A percentile compares a stretch with the other conserved stretches of the same genome.
These are phyloP conservation scores for Ophiosphaerella narmari DNA, from an alignment of 2,329 filamentous ascomycete genomes.

Conservation along the genomic window DNA sequence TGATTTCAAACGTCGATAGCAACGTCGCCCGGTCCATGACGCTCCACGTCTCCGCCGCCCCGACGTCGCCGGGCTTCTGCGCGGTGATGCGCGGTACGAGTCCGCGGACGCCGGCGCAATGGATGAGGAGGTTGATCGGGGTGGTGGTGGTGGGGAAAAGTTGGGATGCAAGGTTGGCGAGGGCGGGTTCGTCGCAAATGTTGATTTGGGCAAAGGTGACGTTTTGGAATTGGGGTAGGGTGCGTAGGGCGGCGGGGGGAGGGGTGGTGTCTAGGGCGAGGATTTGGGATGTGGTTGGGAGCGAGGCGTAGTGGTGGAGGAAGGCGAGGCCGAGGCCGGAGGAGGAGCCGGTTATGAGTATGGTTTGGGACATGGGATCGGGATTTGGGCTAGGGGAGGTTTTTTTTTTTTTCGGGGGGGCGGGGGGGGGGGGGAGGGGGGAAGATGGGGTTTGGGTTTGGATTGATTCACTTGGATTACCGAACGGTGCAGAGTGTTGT, in stretches of 20 bases:
- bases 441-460: background rate
- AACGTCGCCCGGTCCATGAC: conserved; percentile 50
- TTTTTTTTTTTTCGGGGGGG: too few species aligned
- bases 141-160: background rate
- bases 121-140: conserved; percentile 48
- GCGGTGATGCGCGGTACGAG: conserved; percentile 41
- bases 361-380: conserved; percentile 53
- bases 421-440: background rate
- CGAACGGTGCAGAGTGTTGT: background rate
- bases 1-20: conserved; percentile 47
- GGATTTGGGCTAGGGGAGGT: too few species aligned
- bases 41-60: conserved; percentile 47
- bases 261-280: conserved; percentile 27
- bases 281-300: conserved; percentile 11
- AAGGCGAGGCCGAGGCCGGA: conserved; percentile 83
- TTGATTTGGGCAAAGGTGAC: conserved; percentile 14
- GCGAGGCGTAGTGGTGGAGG: conserved; percentile 28
- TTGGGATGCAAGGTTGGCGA: conserved; percentile 17
- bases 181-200: conserved; percentile 8
- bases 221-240: background rate
- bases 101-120: conserved; percentile 53
- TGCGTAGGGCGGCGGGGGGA: conserved; percentile 2
- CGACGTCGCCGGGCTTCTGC: conserved; percentile 35
- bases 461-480: conserved; percentile 7
- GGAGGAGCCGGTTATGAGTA: conserved; percentile 91